These are phyloP conservation scores for Picocystis sp. DNA, from an alignment of 163 green algal genomes.

Conservation along the genomic window DNA sequence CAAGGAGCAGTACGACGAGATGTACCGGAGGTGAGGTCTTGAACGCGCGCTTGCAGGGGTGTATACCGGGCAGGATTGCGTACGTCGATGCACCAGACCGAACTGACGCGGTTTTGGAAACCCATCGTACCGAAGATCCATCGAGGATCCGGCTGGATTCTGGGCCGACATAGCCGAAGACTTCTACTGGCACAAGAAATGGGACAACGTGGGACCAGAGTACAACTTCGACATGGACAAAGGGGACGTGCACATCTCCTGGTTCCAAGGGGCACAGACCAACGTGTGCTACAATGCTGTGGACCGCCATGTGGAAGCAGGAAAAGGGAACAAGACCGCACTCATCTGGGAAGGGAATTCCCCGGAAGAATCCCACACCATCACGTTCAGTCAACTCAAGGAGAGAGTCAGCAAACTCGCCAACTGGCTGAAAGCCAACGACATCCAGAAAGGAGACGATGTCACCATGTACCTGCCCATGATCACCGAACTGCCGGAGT, in stretches of 20 bases:
- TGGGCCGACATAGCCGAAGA: conserved; percentile 44
- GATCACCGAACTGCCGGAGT: conserved; percentile 53
- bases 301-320: conserved; percentile 54
- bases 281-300: conserved; percentile 90
- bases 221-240: conserved; percentile 81
- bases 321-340: conserved; percentile 31
- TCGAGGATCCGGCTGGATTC: conserved; percentile 70
- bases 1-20: conserved; percentile 41
- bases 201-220: conserved; percentile 28
- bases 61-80: too few species aligned
- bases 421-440: conserved; percentile 66
- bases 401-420: conserved; percentile 35
- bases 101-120: too few species aligned
- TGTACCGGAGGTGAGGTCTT: conserved; percentile 37
- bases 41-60: too few species aligned
- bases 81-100: too few species aligned
- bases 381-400: conserved; percentile 65
- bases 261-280: conserved; percentile 67
- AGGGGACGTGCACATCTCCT: conserved; percentile 36
- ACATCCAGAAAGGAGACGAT: conserved; percentile 65
- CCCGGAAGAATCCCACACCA: conserved; percentile 17
- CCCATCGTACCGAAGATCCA: conserved; percentile 7
- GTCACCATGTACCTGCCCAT: conserved; percentile 94
- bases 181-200: conserved; percentile 60
- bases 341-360: conserved; percentile 92